phyloP scores from a whole-genome alignment of 2,329 filamentous ascomycete species.

The Fusarium sp. region DNA sequence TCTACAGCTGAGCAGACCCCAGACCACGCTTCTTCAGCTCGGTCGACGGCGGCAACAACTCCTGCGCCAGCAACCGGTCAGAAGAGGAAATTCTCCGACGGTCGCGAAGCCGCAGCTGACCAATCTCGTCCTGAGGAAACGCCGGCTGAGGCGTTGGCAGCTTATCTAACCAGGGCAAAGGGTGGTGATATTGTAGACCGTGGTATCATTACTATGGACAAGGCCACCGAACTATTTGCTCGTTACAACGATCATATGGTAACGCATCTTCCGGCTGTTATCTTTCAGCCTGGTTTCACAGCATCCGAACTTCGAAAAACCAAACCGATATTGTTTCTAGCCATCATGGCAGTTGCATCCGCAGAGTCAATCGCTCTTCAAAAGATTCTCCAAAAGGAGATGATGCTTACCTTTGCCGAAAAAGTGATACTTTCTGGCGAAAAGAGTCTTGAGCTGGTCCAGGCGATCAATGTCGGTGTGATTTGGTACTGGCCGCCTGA shows the following conservation, averaged over 20 bases:
- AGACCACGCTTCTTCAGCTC: slow-evolving; percentile 26
- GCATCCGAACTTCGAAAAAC: slow-evolving; percentile 67
- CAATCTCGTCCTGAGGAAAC: slow-evolving; percentile 30
- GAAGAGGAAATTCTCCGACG: slow-evolving; percentile 52
- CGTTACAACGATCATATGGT: slow-evolving; percentile 71
- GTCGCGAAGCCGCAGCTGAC: slow-evolving; percentile 30
- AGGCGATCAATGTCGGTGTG: slow-evolving; percentile 79
- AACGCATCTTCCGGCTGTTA: slow-evolving; percentile 71
- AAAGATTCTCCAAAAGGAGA: slow-evolving; percentile 72
- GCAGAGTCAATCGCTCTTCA: slow-evolving; percentile 69
- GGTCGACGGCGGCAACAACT: slow-evolving; percentile 14
- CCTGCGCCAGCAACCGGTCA: slow-evolving; percentile 40
- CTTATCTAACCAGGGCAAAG: slow-evolving; percentile 44
- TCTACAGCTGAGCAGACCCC: slow-evolving; percentile 29
- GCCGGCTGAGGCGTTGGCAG: slow-evolving; percentile 33
- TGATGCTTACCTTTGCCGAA: slow-evolving; percentile 80
- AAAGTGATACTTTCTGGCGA: slow-evolving; percentile 79
- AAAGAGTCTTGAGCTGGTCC: slow-evolving; percentile 86
- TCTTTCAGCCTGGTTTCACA: slow-evolving; percentile 67
- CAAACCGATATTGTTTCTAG: slow-evolving; percentile 76
- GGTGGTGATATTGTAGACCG: slow-evolving; percentile 68
- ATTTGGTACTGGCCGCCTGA: slow-evolving; percentile 90
- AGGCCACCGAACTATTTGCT: slow-evolving; percentile 66
- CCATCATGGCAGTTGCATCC: slow-evolving; percentile 75
- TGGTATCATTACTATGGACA: slow-evolving; percentile 67